phyloP scores from a whole-genome alignment of 768 basidiomycete genomes.

The Candolleomyces aberdarensis region DNA sequence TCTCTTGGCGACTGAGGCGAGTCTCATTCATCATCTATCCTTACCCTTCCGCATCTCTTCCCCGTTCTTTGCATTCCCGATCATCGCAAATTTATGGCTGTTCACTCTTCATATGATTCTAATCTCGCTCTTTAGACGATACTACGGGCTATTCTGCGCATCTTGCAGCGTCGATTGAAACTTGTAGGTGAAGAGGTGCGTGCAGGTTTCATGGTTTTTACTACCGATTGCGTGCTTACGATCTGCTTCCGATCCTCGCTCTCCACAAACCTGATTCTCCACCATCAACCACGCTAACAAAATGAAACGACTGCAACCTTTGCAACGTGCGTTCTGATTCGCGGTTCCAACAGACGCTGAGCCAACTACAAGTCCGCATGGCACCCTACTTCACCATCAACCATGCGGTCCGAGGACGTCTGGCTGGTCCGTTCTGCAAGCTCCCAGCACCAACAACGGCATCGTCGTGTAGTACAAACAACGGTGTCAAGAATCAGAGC shows the following conservation, averaged over 20 bases:
- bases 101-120: background rate
- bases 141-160: constrained; percentile 59
- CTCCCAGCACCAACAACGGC: constrained; percentile 34
- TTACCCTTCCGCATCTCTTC: background rate
- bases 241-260: background rate
- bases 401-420: constrained; percentile 70
- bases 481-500: too few relatives aligned
- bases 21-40: constrained; percentile 8
- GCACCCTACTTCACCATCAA: constrained; percentile 76
- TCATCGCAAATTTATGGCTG: background rate
- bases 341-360: constrained; percentile 21
- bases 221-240: background rate
- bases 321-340: background rate
- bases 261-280: background rate
- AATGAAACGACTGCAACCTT: background rate
- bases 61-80: background rate
- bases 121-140: constrained; percentile 39
- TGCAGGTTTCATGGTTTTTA: background rate
- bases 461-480: background rate
- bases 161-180: constrained; percentile 52
- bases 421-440: constrained; percentile 76
- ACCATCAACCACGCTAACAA: background rate
- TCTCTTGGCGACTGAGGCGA: constrained; percentile 58
- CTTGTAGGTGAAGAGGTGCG: constrained; percentile 43
- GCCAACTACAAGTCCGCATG: constrained; percentile 55